These are phyloP conservation scores for Curvularia sp. DNA, from an alignment of 2,329 filamentous ascomycete species.

Conservation along the genomic window DNA sequence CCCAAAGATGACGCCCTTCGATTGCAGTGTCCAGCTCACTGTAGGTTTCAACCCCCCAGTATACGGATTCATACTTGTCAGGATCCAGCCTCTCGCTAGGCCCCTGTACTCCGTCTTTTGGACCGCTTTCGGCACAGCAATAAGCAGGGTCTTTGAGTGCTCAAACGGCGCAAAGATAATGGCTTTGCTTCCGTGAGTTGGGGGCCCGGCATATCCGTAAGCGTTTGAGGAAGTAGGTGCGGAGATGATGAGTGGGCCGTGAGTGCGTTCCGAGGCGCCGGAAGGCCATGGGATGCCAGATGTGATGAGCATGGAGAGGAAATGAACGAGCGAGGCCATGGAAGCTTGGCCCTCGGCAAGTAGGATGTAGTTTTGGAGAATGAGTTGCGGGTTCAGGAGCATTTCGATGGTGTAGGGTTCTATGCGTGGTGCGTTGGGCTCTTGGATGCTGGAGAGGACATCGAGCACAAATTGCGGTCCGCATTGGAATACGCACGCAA, in stretches of 20 bases:
- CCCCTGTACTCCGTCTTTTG: slow-evolving; percentile 27
- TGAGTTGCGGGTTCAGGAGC: slow-evolving; percentile 43
- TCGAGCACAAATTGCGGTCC: slow-evolving; percentile 51
- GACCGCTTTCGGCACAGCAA: slow-evolving; percentile 41
- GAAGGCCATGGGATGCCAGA: slow-evolving; percentile 45
- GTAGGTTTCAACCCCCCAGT: slow-evolving; percentile 28
- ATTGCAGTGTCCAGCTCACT: slow-evolving; percentile 51
- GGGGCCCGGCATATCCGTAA: neutral
- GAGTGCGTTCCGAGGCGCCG: slow-evolving; percentile 38
- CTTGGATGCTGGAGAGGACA: slow-evolving; percentile 39
- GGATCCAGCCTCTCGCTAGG: slow-evolving; percentile 47
- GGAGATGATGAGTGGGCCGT: slow-evolving; percentile 41
- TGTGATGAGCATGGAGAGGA: slow-evolving; percentile 34
- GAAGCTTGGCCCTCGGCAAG: slow-evolving; percentile 29
- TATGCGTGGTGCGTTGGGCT: slow-evolving; percentile 17
- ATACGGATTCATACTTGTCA: slow-evolving; percentile 44
- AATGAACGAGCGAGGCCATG: slow-evolving; percentile 28
- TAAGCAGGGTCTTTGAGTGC: slow-evolving; percentile 39
- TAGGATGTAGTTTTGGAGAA: slow-evolving; percentile 48
- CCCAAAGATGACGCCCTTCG: slow-evolving; percentile 52
- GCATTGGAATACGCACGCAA: slow-evolving; percentile 52
- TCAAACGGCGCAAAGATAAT: slow-evolving; percentile 45
- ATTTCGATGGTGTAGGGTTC: slow-evolving; percentile 31
- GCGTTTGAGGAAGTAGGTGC: slow-evolving; percentile 19
- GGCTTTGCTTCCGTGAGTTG: slow-evolving; percentile 26